phyloP scores from a whole-genome alignment of 352 stramenopile species.

The Phytophthora podocarpi region DNA sequence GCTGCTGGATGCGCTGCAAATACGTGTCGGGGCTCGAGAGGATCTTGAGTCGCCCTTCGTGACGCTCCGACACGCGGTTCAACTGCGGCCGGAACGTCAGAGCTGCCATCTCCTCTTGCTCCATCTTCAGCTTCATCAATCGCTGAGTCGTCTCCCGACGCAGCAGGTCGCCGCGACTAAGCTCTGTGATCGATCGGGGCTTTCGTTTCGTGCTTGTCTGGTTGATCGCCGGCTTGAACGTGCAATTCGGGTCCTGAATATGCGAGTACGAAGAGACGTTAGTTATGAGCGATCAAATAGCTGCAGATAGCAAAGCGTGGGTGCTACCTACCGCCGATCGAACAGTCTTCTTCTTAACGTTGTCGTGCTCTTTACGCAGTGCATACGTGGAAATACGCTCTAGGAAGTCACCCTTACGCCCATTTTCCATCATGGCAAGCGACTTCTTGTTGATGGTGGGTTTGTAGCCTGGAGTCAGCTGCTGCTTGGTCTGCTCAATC shows the following conservation, averaged over 20 bases:
- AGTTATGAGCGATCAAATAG: not conserved
- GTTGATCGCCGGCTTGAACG: conserved; percentile 87
- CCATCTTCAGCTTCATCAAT: conserved; percentile 88
- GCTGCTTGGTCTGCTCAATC: conserved; percentile 66
- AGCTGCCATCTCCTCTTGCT: conserved; percentile 84
- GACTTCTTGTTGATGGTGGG: conserved; percentile 86
- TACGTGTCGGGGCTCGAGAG: conserved; percentile 82
- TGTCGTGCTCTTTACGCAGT: conserved; percentile 79
- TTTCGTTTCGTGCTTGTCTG: conserved; percentile 65
- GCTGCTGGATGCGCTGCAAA: conserved; percentile 79
- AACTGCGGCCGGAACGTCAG: conserved; percentile 83
- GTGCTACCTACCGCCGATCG: conserved; percentile 48
- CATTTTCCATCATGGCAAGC: conserved; percentile 79
- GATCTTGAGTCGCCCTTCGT: conserved; percentile 83
- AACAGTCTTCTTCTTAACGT: conserved; percentile 77
- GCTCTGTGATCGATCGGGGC: conserved; percentile 73
- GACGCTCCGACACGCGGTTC: conserved; percentile 64
- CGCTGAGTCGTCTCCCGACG: conserved; percentile 78
- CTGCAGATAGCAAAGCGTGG: not conserved
- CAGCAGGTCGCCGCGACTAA: conserved; percentile 79
- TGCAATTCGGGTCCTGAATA: conserved; percentile 78
- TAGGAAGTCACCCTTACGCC: conserved; percentile 81
- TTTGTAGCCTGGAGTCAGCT: conserved; percentile 61
- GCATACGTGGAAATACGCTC: conserved; percentile 80
- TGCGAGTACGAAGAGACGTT: not conserved